Conservation (phyloP, 768 basidiomycete species). For the Serendipita vermifera region DNA sequence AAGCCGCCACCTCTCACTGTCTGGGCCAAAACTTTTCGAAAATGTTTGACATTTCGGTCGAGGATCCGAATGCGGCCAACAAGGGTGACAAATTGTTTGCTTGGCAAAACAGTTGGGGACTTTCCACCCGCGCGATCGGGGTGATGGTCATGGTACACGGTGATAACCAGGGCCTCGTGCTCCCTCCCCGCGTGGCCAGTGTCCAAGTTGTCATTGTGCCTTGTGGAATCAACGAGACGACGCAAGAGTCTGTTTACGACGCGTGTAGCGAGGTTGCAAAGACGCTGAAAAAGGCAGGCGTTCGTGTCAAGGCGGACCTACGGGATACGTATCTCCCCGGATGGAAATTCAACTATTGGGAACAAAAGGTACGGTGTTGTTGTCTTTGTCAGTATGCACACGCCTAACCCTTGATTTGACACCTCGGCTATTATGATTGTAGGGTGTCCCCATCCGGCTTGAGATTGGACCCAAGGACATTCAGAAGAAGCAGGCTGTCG, state of each 20-base stretch:
- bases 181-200: conserved; percentile 93
- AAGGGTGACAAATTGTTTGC: conserved; percentile 36
- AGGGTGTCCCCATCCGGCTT: conserved; percentile 95
- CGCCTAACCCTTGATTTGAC: conserved; percentile 9
- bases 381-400: not conserved
- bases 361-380: conserved; percentile 61
- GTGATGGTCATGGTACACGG: conserved; percentile 99
- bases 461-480: conserved; percentile 94
- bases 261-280: conserved; percentile 67
- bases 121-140: conserved; percentile 90
- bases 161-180: conserved; percentile 91
- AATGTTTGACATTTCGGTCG: conserved; percentile 97
- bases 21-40: conserved; percentile 97
- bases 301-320: conserved; percentile 82
- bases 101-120: conserved; percentile 99
- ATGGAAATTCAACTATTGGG: conserved; percentile 99
- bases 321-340: conserved; percentile 96
- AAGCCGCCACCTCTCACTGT: conserved; percentile 95
- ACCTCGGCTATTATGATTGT: too few relatives aligned
- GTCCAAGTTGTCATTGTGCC: conserved; percentile 87
- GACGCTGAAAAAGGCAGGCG: conserved; percentile 53
- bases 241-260: conserved; percentile 59
- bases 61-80: conserved; percentile 54
- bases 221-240: conserved; percentile 84
- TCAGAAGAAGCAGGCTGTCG: conserved; percentile 62